Conservation (phyloP, 257 asterid species). For the Jaltomata sinuosa region DNA sequence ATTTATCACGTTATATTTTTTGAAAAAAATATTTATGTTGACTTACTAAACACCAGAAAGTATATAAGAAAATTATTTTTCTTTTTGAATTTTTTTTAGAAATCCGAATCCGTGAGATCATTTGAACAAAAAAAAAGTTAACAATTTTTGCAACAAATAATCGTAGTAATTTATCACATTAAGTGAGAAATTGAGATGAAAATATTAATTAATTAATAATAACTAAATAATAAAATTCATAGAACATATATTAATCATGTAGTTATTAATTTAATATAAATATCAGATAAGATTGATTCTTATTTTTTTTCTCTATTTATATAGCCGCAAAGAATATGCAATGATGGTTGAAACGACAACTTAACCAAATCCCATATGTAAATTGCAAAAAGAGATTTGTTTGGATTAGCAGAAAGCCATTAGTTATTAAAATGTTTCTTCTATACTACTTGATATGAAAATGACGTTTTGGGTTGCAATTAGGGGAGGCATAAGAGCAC, state of each 20-base stretch:
- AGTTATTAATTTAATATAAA: neutral
- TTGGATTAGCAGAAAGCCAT: neutral
- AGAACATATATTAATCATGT: neutral
- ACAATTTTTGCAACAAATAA: no score
- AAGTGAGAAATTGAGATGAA: neutral
- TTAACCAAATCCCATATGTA: neutral
- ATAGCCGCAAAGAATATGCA: neutral
- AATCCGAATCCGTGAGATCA: no score
- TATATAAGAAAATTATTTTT: no score
- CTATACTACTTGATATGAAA: conserved; percentile 3
- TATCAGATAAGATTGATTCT: neutral
- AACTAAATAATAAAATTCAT: neutral
- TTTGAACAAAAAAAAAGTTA: no score
- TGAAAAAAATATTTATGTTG: no score
- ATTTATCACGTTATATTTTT: neutral
- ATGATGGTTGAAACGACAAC: neutral
- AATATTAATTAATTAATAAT: neutral
- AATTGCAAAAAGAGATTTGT: neutral
- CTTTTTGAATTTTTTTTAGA: no score
- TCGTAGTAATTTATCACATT: neutral
- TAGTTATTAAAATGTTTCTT: neutral
- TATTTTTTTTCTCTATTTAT: neutral
- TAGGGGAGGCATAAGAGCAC: neutral
- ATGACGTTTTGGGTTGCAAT: conserved; percentile 15
- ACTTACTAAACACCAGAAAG: no score